Evolutionary conservation across 192 early-diverging fungal genomes (phyloP), one percentile per base, ranked within the genome.

Genomic region (Coemansia sp.): DNA sequence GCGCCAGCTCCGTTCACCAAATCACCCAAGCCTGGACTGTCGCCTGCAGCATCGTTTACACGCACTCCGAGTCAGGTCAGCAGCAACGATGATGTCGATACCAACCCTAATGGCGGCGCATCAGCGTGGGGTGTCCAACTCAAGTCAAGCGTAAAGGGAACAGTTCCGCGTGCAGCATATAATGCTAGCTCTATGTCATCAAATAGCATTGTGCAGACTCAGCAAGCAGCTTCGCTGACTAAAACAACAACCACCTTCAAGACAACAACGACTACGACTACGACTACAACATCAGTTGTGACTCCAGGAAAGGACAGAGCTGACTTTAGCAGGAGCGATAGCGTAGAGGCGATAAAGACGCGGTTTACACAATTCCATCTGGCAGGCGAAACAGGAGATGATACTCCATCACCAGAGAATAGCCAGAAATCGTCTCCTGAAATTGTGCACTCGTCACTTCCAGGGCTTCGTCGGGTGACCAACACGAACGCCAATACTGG

Each of bases 121-220:
- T 58, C 73, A 45, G 53, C 63, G 5, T 76, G 73, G 73, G 73
- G 73, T 8, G 66, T 76, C 13, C 66, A 66, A 37, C 73, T 76
- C 17, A 69, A 69, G 43, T 69, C 73, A 14, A 46, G 69, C 17
- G 24, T 48, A 3, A 8, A 44, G 48, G 57, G 51, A 24, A 27
- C 25, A 14, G 38, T 38, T 22, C 55, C 67, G 25, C 49, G 59
- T 3, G n/a, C 45, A 6, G 34, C 21, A 5, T 14, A 25, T 13
- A 11, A 51, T 15, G 24, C 25, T 11, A 47, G 57, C 12, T 27
- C 39, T 23, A 40, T 6, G 27, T 17, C 38, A 33, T 30, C 25
- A 25, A 9, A 13, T 13, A 3, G 17, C 14, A 13, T 13, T 5
- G 41, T 43, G 41, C 41, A 43, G 41, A 43, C 56, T 27, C 24